Evolutionary conservation across 2,329 filamentous ascomycete genomes (phyloP), one percentile per base, ranked within the genome.

Genomic region (Thielaviopsis punctulata): DNA sequence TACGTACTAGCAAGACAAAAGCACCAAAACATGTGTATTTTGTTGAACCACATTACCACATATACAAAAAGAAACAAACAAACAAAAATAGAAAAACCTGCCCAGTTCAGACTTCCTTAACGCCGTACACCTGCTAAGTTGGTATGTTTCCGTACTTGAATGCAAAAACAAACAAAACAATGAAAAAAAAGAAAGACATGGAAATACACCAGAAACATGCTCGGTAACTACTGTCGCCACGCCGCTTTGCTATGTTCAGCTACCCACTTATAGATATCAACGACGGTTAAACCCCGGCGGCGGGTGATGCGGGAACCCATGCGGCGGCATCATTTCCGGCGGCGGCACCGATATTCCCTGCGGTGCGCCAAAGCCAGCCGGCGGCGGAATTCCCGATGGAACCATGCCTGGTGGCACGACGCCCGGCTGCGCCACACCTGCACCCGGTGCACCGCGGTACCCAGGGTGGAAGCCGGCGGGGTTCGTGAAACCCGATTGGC

Each of bases 401-500:
- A 36, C 13, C 15, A 21, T n/a, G 10, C 21, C 47, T n/a, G 30
- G 30, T 22, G n/a, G 47, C 4, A 24, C 30, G 69, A 66, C 22
- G 67, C 64, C 0, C 57, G 58, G 43, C 56, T 62, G 5, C 64
- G 64, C 66, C 2, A 64, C 66, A 21, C 30, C 33, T 1, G 36
- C 52, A 3, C 63, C 61, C 1, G 66, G 65, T 5, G 65, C 65
- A 13, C 64, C 68, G 7, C 65, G 63, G 4, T 67, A 66, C 12
- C 67, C 68, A 0, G 69, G 70, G 56, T 73, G 71, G 60, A 69
- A 73, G 53, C 72, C 69, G 46, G 68, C 69, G 4, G 70, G 69
- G 54, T 71, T 72, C 46, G 65, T 68, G 59, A 65, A 73, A 22
- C 65, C 67, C 22, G 58, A 64, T 27, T 71, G 70, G 49, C 67